These are phyloP conservation scores for Hyparrhenia diplandra DNA, from an alignment of 176 grass and related monocot species.

Conservation along the genomic window DNA sequence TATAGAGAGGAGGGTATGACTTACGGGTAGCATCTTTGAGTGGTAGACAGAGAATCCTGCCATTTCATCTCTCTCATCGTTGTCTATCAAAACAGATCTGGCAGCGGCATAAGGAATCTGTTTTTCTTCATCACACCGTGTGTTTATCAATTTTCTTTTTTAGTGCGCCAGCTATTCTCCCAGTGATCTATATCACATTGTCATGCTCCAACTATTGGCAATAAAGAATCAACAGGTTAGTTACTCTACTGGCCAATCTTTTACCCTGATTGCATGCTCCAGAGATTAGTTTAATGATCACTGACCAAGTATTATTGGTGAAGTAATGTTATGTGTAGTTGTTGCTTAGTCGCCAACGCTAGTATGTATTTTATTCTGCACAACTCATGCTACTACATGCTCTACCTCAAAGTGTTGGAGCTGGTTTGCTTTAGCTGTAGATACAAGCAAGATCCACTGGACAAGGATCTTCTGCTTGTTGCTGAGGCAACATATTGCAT, in stretches of 20 bases:
- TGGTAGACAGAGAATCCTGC: conserved; percentile 40
- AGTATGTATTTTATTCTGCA: neutral
- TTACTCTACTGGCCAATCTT: neutral
- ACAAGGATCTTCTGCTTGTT: conserved; percentile 1
- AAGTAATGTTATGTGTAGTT: neutral
- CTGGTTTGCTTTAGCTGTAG: neutral
- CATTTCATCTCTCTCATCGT: neutral
- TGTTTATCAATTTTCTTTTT: neutral
- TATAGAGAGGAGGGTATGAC: no score
- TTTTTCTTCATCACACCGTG: neutral
- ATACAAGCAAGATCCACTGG: conserved; percentile 14
- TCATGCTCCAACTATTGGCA: conserved; percentile 30
- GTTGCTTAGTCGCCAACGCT: neutral
- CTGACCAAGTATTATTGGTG: neutral
- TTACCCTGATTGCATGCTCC: neutral
- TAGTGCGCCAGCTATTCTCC: neutral
- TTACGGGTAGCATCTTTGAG: no score
- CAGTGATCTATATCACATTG: neutral
- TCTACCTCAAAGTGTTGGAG: conserved; percentile 13
- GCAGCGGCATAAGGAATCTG: conserved; percentile 9
- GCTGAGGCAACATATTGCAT: conserved; percentile 19
- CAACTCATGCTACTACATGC: neutral
- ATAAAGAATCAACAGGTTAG: conserved; percentile 26
- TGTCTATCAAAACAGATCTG: conserved; percentile 21
- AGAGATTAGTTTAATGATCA: neutral